Percentiles rank a stretch among this genome's conserved stretches.
Conservation (phyloP, 169 alveolate genomes). For the Plasmodium malariae region DNA sequence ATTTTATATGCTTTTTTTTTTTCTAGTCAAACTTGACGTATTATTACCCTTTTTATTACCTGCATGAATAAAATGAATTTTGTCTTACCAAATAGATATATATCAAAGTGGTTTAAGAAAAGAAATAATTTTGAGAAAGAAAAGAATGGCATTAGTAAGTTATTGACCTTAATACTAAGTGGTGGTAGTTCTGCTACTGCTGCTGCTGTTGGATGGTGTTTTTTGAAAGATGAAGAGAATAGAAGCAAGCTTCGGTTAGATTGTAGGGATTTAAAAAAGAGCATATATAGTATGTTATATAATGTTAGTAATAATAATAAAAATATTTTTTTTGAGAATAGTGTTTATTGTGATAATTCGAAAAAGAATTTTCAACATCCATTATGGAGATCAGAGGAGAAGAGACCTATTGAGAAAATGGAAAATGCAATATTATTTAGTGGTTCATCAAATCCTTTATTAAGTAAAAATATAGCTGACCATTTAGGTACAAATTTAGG, state of each 20-base stretch:
- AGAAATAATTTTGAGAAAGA: conserved; percentile 1
- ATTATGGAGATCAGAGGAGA: conserved; percentile 78
- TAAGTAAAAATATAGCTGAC: conserved; percentile 77
- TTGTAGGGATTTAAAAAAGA: conserved; percentile 21
- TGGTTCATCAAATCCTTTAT: conserved; percentile 78
- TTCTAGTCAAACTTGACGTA: too few species aligned
- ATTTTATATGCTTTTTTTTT: too few species aligned
- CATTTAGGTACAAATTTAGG: conserved; percentile 86
- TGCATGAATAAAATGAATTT: conserved; percentile 21
- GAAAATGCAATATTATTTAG: conserved; percentile 78
- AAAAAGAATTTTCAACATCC: conserved; percentile 49
- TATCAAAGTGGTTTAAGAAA: conserved; percentile 21
- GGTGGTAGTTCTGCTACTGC: too few species aligned
- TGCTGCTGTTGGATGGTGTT: conserved; percentile 10
- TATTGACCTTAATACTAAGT: conserved; percentile 15
- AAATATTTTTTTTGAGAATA: background rate
- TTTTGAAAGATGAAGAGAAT: conserved; percentile 33
- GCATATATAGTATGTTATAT: background rate
- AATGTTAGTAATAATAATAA: background rate
- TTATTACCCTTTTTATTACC: background rate
- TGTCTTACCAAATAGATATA: conserved; percentile 10
- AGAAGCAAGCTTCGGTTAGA: conserved; percentile 22
- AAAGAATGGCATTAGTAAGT: background rate
- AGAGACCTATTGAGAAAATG: conserved; percentile 76
- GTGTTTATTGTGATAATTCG: conserved; percentile 23